A percentile compares a stretch with the other conserved stretches of the same genome.
These are phyloP conservation scores for Pseudozyma pruni DNA, from an alignment of 1,284 basidiomycete genomes.

Conservation along the genomic window DNA sequence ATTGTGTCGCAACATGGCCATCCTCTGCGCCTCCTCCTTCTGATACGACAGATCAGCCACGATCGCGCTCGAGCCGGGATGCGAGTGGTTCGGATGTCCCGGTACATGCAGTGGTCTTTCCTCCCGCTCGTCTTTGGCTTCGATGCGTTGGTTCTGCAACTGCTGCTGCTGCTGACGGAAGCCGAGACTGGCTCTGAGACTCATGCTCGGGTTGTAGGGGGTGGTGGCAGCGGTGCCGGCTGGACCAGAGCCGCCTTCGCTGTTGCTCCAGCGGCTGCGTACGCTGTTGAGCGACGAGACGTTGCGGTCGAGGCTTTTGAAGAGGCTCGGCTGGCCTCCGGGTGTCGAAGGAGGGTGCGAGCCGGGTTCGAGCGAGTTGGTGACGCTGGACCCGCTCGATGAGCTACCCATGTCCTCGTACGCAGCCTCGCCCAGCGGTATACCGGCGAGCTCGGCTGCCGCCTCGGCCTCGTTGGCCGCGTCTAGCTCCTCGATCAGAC, in stretches of 20 bases:
- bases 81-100: slow-evolving; percentile 47
- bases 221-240: slow-evolving; percentile 31
- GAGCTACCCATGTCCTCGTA: slow-evolving; percentile 20
- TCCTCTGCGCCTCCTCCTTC: slow-evolving; percentile 48
- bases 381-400: slow-evolving; percentile 20
- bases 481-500: slow-evolving; percentile 63
- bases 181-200: slow-evolving; percentile 25
- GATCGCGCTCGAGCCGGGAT: slow-evolving; percentile 51
- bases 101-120: slow-evolving; percentile 26
- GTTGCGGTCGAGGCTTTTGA: slow-evolving; percentile 46
- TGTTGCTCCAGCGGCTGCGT: slow-evolving; percentile 34
- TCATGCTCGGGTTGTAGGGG: slow-evolving; percentile 45
- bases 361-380: slow-evolving; percentile 7
- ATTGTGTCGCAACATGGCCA: slow-evolving; percentile 54
- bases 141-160: background rate
- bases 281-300: slow-evolving; percentile 39
- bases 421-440: slow-evolving; percentile 1
- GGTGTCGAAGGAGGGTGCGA: slow-evolving; percentile 1
- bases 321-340: slow-evolving; percentile 10
- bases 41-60: slow-evolving; percentile 58
- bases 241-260: slow-evolving; percentile 3
- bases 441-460: slow-evolving; percentile 30
- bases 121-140: background rate
- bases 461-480: slow-evolving; percentile 57
- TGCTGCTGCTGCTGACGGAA: slow-evolving; percentile 34